Base-by-base conservation (phyloP, 2,329 filamentous ascomycete genomes). In the Cladosporium oxysporum region DNA sequence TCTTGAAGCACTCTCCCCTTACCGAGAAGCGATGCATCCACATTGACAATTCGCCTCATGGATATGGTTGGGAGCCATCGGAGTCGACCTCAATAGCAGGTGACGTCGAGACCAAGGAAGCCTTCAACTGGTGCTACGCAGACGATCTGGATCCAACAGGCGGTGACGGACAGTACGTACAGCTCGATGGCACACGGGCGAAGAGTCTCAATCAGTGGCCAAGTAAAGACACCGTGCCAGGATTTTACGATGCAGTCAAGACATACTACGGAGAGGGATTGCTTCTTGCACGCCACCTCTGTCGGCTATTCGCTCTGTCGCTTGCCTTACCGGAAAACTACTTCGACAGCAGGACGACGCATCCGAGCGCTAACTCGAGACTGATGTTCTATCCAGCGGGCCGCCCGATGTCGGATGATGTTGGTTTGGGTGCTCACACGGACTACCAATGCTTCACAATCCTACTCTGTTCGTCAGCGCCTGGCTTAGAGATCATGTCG, bases 101-200 rank as follows among this genome's bases (percentile, higher is more conserved):
- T 14, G 69, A 69, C 8, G 70, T 74, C 18, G 79, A 81, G 69
- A 77, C 76, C 0, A 81, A 81, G 65, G 77, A 81, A 62, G 77
- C 75, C 1, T 81, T 80, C 71, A 81, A 81, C 60, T 80, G 77
- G 70, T 76, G 78, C 7, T 82, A 82, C 64, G 79, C 81, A 69
- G 71, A 69, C 23, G 74, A 69, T 10, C 71, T 81, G 6, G 80
- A 81, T 64, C 72, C 71, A 1, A 76, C 71, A 0, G 79, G 78
- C 5, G 79, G 79, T 16, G 79, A 82, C 72, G 79, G 79, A 5
- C 66, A 74, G 66, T 81, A 81, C 67, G 69, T 71, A 16, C 79
- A 81, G 41, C 68, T 82, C 4, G 79, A 82, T 67, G 79, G 79
- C 5, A 72, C 69, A 4, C 11, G 47, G 23, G 16, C 47, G 23